phyloP scores from a whole-genome alignment of 192 early-diverging fungal species.

The Jimgerdemannia lactiflua region DNA sequence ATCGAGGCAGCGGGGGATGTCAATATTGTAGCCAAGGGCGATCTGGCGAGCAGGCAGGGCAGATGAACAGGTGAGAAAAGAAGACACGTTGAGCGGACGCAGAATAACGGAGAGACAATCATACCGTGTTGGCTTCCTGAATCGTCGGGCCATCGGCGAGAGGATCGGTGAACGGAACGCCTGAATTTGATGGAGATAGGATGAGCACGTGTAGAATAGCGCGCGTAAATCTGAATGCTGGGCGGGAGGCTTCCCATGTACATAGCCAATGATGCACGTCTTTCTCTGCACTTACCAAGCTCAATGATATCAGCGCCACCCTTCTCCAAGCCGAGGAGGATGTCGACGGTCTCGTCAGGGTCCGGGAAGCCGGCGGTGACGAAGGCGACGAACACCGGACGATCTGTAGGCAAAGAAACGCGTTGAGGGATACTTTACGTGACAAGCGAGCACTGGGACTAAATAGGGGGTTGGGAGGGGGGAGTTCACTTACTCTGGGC shows the following conservation, averaged over 20 bases:
- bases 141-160: conserved; percentile 97
- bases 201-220: background rate
- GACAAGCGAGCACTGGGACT: background rate
- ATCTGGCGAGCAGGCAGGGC: conserved; percentile 37
- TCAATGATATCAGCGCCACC: conserved; percentile 97
- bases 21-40: conserved; percentile 75
- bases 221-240: background rate
- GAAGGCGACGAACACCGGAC: conserved; percentile 91
- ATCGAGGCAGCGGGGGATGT: conserved; percentile 78
- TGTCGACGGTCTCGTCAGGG: conserved; percentile 74
- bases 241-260: too few species aligned
- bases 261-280: background rate
- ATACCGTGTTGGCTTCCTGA: conserved; percentile 83
- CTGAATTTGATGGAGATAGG: conserved; percentile 23
- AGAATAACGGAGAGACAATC: conserved; percentile 12
- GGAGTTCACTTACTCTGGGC: background rate
- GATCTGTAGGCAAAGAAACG: conserved; percentile 33
- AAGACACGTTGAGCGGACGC: background rate
- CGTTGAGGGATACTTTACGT: background rate
- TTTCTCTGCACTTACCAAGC: conserved; percentile 57
- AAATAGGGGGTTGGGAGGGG: too few species aligned
- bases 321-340: conserved; percentile 82
- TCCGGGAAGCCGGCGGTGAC: conserved; percentile 91
- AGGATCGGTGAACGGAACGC: conserved; percentile 97
- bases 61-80: background rate